Evolutionary conservation across 768 basidiomycete species (phyloP), one percentile per base, ranked within the genome.

Genomic region (Gyrodon lividus): DNA sequence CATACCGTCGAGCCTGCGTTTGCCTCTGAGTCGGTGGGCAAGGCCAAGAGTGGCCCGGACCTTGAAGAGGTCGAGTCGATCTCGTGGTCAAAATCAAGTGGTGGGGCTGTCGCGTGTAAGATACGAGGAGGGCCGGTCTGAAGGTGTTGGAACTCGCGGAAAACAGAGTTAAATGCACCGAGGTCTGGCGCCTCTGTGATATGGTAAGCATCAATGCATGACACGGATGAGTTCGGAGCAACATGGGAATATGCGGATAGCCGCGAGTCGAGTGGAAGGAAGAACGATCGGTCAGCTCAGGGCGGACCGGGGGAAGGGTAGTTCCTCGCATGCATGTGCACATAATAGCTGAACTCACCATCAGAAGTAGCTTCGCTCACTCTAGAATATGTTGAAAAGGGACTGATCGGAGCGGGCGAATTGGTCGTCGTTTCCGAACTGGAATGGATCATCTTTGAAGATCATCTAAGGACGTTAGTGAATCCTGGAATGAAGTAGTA

Each of bases 151-250:
- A 83, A 73, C 48, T 83, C 86, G n/a, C 86, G 77, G 41, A 89
- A 78, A 20, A 89, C 84, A 31, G 80, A 74, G 13, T 74, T 79
- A 66, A 89, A 89, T 8, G 84, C 84, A 6, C 87, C 88, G 7
- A 89, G 75, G 67, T 88, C 86, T 38, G 87, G 87, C 52, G 79
- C 77, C 64, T 87, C 79, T 81, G 67, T 45, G 43, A 37, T 12
- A 20, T 38, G 13, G 38, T n/a, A 35, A 39, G 43, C 28, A 54
- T 31, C 40, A 35, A 46, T 43, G 20, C 42, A 31, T 14, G 30
- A 37, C 42, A 45, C 42, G 20, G 48, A 19, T 17, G 20, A 31
- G 52, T 60, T 50, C 35, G 33, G 13, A 16, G 12, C 13, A 50
- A 44, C 7, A 38, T 43, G 45, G 46, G 22, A 46, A 51, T 51